A percentile compares a stretch with the other conserved stretches of the same genome.
phyloP scores from a whole-genome alignment of 2,329 filamentous ascomycete genomes.

The Ascochyta rabiei region DNA sequence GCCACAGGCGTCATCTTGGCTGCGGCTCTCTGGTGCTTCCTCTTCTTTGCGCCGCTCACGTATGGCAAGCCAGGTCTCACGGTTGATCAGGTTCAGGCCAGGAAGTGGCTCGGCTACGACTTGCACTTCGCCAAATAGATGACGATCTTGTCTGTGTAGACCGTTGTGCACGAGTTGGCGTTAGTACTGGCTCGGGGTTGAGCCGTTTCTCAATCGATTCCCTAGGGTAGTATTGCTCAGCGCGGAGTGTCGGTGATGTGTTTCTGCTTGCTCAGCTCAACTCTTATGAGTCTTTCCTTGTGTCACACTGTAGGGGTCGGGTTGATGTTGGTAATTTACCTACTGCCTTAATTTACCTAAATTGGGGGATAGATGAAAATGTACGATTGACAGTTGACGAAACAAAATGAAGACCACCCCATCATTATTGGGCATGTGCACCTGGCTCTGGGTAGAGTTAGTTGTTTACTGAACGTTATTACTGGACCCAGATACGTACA shows the following conservation, averaged over 20 bases:
- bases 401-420: background rate
- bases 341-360: background rate
- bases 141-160: background rate
- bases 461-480: background rate
- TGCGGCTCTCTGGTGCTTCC: slow-evolving; percentile 76
- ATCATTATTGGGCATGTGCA: background rate
- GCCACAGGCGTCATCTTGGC: slow-evolving; percentile 73
- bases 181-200: slow-evolving; percentile 1
- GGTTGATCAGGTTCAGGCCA: slow-evolving; percentile 75
- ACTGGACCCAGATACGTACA: background rate
- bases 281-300: slow-evolving; percentile 10
- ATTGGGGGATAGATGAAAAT: slow-evolving; percentile 3
- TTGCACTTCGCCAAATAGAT: slow-evolving; percentile 95
- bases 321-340: background rate
- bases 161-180: background rate
- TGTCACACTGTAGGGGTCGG: slow-evolving; percentile 1
- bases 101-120: slow-evolving; percentile 97
- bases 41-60: slow-evolving; percentile 92
- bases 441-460: background rate
- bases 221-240: slow-evolving; percentile 11
- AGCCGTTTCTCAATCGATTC: slow-evolving; percentile 5
- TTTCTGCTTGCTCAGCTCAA: background rate
- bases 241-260: slow-evolving; percentile 3
- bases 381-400: slow-evolving; percentile 7
- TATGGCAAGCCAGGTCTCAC: slow-evolving; percentile 91